Conservation (phyloP, 139 green algal genomes). For the Spirogloea muscicola region DNA sequence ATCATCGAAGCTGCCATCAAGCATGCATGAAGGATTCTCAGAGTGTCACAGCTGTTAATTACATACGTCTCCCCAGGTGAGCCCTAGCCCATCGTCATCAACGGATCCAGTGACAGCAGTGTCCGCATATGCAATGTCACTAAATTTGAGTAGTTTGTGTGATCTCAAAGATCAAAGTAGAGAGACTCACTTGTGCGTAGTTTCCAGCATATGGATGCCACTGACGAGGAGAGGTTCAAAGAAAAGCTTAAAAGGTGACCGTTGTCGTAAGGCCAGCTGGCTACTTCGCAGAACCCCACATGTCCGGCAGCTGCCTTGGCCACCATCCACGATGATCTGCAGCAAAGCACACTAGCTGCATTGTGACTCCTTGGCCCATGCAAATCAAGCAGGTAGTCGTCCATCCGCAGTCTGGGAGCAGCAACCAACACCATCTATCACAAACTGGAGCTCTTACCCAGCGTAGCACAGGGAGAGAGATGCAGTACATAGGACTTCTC, state of each 20-base stretch:
- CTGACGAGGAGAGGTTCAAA: constrained; percentile 24
- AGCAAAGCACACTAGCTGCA: background rate
- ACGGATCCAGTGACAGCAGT: too few species aligned
- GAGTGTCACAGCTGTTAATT: too few species aligned
- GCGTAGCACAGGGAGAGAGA: background rate
- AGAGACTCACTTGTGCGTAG: constrained; percentile 21
- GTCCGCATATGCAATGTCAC: too few species aligned
- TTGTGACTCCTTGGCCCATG: background rate
- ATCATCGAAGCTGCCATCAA: constrained; percentile 16
- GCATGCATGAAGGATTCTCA: too few species aligned
- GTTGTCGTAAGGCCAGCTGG: constrained; percentile 27
- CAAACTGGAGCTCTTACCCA: background rate
- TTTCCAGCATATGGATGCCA: constrained; percentile 2
- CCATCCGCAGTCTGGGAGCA: background rate
- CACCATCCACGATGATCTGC: constrained; percentile 23
- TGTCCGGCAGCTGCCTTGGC: constrained; percentile 26
- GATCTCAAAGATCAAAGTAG: background rate
- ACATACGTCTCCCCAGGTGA: too few species aligned
- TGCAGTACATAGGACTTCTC: background rate
- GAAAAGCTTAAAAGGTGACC: constrained; percentile 15
- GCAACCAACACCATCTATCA: background rate
- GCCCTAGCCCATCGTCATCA: too few species aligned
- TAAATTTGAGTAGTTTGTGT: too few species aligned
- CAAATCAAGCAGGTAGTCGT: too few species aligned
- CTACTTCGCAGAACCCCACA: constrained; percentile 35